phyloP scores from a whole-genome alignment of 1,284 basidiomycete species.

The Pterulicium gracile region DNA sequence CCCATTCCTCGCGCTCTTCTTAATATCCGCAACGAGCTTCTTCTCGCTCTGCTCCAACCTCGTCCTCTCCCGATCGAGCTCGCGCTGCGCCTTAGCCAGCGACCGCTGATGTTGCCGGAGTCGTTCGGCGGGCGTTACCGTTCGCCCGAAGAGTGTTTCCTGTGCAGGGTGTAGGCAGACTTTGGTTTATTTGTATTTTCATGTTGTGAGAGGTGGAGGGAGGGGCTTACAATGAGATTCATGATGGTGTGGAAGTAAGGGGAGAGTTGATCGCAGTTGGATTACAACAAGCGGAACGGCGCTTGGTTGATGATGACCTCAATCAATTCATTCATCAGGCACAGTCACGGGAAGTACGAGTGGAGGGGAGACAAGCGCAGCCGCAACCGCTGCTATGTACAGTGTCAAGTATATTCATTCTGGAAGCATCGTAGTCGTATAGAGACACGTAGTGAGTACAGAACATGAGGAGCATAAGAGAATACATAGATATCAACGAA shows the following conservation, averaged over 20 bases:
- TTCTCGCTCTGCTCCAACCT: conserved; percentile 96
- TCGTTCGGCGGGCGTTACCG: conserved; percentile 92
- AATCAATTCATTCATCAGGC: no score
- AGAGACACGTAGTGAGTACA: no score
- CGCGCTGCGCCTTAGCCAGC: conserved; percentile 92
- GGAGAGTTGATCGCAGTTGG: no score
- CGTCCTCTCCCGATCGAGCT: conserved; percentile 88
- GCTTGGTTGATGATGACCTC: no score
- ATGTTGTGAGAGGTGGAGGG: not conserved
- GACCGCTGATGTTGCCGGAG: conserved; percentile 93
- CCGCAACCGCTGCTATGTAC: no score
- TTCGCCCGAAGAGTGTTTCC: conserved; percentile 92
- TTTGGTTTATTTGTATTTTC: conserved; percentile 3
- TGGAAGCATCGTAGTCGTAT: no score
- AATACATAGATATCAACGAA: no score
- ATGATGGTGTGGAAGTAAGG: not conserved
- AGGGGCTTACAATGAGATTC: not conserved
- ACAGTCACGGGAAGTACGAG: no score
- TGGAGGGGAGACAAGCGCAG: no score
- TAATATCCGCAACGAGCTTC: conserved; percentile 90
- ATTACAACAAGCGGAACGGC: no score
- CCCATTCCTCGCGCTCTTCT: conserved; percentile 90
- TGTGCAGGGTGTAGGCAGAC: conserved; percentile 20
- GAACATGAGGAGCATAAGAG: no score
- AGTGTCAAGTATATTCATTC: no score